A percentile compares a stretch with the other conserved stretches of the same genome.
Evolutionary conservation across 495 filamentous ascomycete species (phyloP).

Genomic region (Patellaria atrata): DNA sequence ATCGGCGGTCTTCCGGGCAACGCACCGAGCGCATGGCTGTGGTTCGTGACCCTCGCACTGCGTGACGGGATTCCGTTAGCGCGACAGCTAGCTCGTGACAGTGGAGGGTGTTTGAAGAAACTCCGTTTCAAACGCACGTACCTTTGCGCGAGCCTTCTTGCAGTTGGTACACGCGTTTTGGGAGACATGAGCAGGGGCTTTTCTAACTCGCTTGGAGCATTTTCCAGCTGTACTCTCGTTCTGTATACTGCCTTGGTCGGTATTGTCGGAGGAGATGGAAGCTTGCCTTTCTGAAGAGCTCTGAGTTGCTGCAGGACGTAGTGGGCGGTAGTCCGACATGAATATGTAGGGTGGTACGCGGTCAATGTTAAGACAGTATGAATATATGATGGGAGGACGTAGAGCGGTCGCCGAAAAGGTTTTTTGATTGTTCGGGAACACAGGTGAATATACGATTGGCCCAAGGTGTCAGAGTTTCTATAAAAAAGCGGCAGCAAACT

Average conservation of each 20-base stretch:
- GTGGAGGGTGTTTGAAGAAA: not conserved
- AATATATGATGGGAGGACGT: too few species aligned
- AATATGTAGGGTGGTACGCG: too few species aligned
- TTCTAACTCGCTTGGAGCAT: constrained; percentile 14
- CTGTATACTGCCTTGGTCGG: too few species aligned
- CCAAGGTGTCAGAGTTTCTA: too few species aligned
- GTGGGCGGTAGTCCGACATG: constrained; percentile 1
- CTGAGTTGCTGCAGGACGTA: constrained; percentile 1
- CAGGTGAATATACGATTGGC: too few species aligned
- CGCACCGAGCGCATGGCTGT: constrained; percentile 9
- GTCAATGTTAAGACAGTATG: too few species aligned
- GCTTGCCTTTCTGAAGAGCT: too few species aligned
- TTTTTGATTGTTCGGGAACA: too few species aligned
- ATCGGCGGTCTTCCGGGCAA: constrained; percentile 4
- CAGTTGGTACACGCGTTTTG: constrained; percentile 24
- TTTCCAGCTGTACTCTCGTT: too few species aligned
- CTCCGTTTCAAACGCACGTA: constrained; percentile 3
- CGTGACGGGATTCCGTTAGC: not conserved
- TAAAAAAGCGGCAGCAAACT: too few species aligned
- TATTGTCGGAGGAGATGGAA: too few species aligned
- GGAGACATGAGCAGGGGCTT: constrained; percentile 20
- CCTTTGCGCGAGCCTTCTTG: constrained; percentile 24
- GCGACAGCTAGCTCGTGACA: not conserved
- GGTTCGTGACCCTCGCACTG: constrained; percentile 15
- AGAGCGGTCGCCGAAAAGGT: too few species aligned